These are phyloP conservation scores for Botrytis cinerea DNA, from an alignment of 2,329 filamentous ascomycete species.

Conservation along the genomic window DNA sequence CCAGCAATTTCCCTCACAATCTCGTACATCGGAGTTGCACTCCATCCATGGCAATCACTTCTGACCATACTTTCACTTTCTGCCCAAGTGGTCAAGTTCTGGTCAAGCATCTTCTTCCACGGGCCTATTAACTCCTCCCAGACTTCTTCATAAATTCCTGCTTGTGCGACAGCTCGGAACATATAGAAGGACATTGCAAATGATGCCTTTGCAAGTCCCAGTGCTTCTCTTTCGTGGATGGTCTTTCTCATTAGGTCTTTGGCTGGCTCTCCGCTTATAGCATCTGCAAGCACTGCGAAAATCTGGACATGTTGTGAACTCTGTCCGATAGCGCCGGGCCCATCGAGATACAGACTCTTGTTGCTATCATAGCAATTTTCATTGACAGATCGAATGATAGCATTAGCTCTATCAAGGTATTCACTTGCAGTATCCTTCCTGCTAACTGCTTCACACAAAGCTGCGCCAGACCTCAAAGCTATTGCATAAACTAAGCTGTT, in stretches of 20 bases:
- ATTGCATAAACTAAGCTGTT: conserved; percentile 10
- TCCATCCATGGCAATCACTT: conserved; percentile 15
- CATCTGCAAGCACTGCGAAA: neutral
- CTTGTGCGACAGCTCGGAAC: conserved; percentile 2
- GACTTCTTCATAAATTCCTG: conserved; percentile 8
- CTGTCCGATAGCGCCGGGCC: neutral
- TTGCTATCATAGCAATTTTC: conserved; percentile 1
- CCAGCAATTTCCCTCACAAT: neutral
- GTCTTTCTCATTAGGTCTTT: neutral
- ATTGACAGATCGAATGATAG: neutral
- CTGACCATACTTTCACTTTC: conserved; percentile 17
- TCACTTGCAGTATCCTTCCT: neutral
- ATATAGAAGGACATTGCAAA: conserved; percentile 5
- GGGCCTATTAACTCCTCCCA: neutral
- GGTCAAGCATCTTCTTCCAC: conserved; percentile 2
- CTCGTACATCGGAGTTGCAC: conserved; percentile 14
- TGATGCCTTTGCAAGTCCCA: neutral
- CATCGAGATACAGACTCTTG: conserved; percentile 7
- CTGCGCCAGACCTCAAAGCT: neutral
- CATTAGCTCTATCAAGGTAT: neutral
- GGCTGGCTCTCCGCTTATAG: neutral
- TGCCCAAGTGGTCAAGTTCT: conserved; percentile 13
- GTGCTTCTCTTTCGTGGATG: neutral
- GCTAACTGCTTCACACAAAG: neutral
- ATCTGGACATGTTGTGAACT: conserved; percentile 11